A percentile compares a stretch with the other conserved stretches of the same genome.
Evolutionary conservation across 2,329 filamentous ascomycete genomes (phyloP).

Genomic region (Apiospora phragmitis): DNA sequence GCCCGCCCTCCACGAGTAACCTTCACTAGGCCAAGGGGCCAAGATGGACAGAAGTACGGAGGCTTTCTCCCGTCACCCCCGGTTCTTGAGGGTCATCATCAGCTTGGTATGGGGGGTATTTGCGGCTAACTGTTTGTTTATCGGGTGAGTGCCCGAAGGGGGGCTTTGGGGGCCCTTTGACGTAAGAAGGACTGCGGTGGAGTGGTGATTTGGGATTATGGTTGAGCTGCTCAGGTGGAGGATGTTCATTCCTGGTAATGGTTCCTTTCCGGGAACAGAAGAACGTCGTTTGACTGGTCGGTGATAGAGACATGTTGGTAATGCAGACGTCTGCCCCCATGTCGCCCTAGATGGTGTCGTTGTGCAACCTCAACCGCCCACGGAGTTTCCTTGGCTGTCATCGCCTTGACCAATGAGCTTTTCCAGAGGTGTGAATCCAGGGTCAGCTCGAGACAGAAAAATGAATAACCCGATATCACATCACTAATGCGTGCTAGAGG

Average conservation of each 20-base stretch:
- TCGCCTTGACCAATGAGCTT: neutral
- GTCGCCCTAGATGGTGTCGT: neutral
- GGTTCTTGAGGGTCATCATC: neutral
- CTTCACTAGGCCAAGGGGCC: neutral
- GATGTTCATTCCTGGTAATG: neutral
- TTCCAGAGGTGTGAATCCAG: neutral
- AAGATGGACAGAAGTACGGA: neutral
- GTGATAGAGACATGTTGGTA: neutral
- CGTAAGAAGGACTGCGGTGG: neutral
- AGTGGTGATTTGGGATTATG: neutral
- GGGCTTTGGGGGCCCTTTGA: neutral
- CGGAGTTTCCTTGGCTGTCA: neutral
- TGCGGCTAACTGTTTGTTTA: neutral
- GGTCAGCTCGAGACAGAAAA: neutral
- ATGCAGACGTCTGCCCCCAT: neutral
- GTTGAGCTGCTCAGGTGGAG: neutral
- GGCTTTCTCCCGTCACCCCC: neutral
- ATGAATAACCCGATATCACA: neutral
- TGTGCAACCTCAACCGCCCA: neutral
- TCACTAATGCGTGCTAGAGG: neutral
- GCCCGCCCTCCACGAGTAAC: neutral
- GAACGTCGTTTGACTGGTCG: neutral
- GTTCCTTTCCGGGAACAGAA: neutral
- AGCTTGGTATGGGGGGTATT: neutral
- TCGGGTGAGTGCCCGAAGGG: neutral